These are phyloP conservation scores for Sphaerulina vaccinii DNA, from an alignment of 2,329 filamentous ascomycete species.

Conservation along the genomic window DNA sequence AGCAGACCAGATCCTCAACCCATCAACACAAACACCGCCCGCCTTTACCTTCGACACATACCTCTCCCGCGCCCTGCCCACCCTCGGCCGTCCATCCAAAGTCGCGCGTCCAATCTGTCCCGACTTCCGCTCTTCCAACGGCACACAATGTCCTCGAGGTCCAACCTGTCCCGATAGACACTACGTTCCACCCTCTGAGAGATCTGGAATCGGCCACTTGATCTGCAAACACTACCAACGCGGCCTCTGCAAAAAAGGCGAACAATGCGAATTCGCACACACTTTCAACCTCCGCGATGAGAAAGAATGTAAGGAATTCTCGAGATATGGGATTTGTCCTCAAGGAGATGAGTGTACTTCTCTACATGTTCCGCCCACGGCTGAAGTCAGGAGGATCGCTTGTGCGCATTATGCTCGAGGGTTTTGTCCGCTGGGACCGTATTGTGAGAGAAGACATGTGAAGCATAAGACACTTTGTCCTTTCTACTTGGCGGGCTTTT, in stretches of 20 bases:
- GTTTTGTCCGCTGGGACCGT: constrained; percentile 86
- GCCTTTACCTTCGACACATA: constrained; percentile 38
- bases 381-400: constrained; percentile 58
- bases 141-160: constrained; percentile 77
- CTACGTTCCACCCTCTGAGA: constrained; percentile 49
- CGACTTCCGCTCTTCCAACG: constrained; percentile 76
- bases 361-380: constrained; percentile 64
- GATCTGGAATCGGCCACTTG: constrained; percentile 49
- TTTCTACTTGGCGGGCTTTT: constrained; percentile 92
- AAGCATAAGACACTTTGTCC: constrained; percentile 70
- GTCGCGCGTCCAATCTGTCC: constrained; percentile 68
- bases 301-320: constrained; percentile 97
- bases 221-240: constrained; percentile 99
- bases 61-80: constrained; percentile 33
- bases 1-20: constrained; percentile 35
- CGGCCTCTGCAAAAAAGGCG: constrained; percentile 95
- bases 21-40: constrained; percentile 29
- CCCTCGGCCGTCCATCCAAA: constrained; percentile 38
- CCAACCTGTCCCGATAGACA: constrained; percentile 84
- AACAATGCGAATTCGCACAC: constrained; percentile 95
- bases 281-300: constrained; percentile 98
- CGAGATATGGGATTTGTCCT: constrained; percentile 88
- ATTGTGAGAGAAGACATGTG: constrained; percentile 86
- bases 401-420: constrained; percentile 85
- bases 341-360: constrained; percentile 86